A percentile compares a stretch with the other conserved stretches of the same genome.
phyloP scores from a whole-genome alignment of 768 basidiomycete species.

The Lactarius deliciosus region DNA sequence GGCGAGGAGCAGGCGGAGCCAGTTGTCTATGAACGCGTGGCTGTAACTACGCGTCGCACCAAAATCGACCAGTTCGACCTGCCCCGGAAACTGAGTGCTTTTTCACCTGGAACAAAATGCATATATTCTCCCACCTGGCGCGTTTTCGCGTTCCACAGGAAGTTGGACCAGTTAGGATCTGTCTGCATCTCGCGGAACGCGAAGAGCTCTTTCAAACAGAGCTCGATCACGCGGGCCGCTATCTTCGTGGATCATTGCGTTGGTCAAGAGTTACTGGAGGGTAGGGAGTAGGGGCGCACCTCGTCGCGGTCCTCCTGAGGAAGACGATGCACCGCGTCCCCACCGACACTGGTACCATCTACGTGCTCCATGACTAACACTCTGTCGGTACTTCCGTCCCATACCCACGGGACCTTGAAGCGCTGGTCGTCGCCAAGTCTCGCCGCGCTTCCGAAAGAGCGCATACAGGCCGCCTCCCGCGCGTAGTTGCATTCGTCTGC shows the following conservation, averaged over 20 bases:
- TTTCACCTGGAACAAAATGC: neutral
- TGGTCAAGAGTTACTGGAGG: neutral
- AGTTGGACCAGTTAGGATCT: slow-evolving; percentile 98
- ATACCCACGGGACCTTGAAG: slow-evolving; percentile 86
- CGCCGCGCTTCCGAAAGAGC: slow-evolving; percentile 52
- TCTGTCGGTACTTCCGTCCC: slow-evolving; percentile 74
- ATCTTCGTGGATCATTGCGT: slow-evolving; percentile 52
- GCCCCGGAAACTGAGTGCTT: neutral
- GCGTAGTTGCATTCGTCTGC: slow-evolving; percentile 90
- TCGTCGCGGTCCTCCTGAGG: slow-evolving; percentile 68
- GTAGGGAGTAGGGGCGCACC: slow-evolving; percentile 43
- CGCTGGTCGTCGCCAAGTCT: slow-evolving; percentile 56
- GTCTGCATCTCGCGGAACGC: slow-evolving; percentile 95
- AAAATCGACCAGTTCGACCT: slow-evolving; percentile 92
- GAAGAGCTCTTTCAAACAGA: slow-evolving; percentile 90
- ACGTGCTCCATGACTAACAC: slow-evolving; percentile 92
- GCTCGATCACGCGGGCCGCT: slow-evolving; percentile 72
- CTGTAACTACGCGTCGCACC: slow-evolving; percentile 90
- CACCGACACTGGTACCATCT: slow-evolving; percentile 77
- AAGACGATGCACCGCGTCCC: slow-evolving; percentile 51
- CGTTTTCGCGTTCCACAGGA: slow-evolving; percentile 76
- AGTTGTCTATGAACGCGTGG: slow-evolving; percentile 82
- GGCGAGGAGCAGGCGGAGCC: slow-evolving; percentile 80
- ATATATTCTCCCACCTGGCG: slow-evolving; percentile 47
- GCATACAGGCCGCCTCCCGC: slow-evolving; percentile 74